These are phyloP conservation scores for Zarea fungicola DNA, from an alignment of 2,329 filamentous ascomycete genomes.

Conservation along the genomic window DNA sequence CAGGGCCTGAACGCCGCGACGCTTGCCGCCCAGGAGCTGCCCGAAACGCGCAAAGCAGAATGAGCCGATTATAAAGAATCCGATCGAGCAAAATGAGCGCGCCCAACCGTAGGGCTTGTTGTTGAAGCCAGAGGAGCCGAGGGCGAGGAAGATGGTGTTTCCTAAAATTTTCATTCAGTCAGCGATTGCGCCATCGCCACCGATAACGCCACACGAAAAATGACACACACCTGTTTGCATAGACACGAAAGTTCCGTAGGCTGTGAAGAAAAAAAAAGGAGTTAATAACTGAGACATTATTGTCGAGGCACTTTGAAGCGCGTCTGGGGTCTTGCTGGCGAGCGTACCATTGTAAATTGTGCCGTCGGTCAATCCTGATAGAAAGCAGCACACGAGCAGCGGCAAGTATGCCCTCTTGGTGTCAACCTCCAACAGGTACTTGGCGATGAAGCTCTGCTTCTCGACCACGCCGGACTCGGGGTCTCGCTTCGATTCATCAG, in stretches of 20 bases:
- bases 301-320: not conserved
- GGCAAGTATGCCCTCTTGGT: conserved; percentile 27
- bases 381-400: conserved; percentile 34
- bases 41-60: conserved; percentile 35
- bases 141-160: conserved; percentile 59
- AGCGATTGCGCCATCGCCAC: not conserved
- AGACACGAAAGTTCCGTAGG: conserved; percentile 33
- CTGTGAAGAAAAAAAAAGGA: conserved; percentile 3
- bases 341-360: conserved; percentile 31
- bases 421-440: conserved; percentile 16
- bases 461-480: conserved; percentile 16
- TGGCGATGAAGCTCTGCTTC: conserved; percentile 7
- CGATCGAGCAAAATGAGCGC: conserved; percentile 44
- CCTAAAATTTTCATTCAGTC: conserved; percentile 30
- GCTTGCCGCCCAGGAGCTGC: conserved; percentile 27
- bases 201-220: not conserved
- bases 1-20: conserved; percentile 37
- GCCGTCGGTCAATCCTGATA: conserved; percentile 36
- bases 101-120: conserved; percentile 48
- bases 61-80: conserved; percentile 48
- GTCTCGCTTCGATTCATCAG: conserved; percentile 12
- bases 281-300: not conserved
- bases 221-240: conserved; percentile 31
- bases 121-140: conserved; percentile 48
- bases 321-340: not conserved